Base-by-base conservation (phyloP, 2,329 filamentous ascomycete species). In the Pezicula radicicola region DNA sequence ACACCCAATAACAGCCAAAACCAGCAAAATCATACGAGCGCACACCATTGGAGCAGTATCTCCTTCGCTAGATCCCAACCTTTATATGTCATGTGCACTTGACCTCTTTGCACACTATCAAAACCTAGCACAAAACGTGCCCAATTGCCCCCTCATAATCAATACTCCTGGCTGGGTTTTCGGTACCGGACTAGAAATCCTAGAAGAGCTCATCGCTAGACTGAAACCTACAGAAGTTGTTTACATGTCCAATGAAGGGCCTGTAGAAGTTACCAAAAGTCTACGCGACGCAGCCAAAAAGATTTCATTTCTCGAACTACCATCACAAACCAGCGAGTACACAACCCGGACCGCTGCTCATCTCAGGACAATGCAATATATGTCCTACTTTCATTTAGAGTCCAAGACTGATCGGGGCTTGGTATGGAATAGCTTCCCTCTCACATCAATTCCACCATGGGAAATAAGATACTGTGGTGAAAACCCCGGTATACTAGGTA, bases 111-210 rank as follows among this genome's bases (percentile, higher is more conserved):
- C 75, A 0, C 74, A 79, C 37, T 88, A 88, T 63, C 74, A 70
- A 21, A 74, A 73, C 19, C 56, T 73, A 0, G 58, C 68, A 3
- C 63, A 65, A 6, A 66, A 63, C 5, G 60, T 76, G 5, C 65
- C 72, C 0, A 68, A 71, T 8, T 73, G 68, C 12, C 83, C 87
- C 0, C 70, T 92, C 0, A 68, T 93, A 6, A 76, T 93, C 61
- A 92, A 93, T 63, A 88, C 85, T 0, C 83, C 87, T 1, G 87
- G 87, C 3, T 91, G 87, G 84, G 79, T 89, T 21, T 80, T 85
- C 53, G 86, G 87, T 1, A 84, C 86, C 0, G 87, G 88, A 0
- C 74, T 90, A 0, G 81, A 85, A 57, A 71, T 89, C 0, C 69
- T 92, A 0, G 71, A 76, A 6, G 75, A 80, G 10, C 67, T 91